Evolutionary conservation across 345 rosid genomes (phyloP), one percentile per base, ranked within the genome.

Genomic region (Rubroshorea leprosula): DNA sequence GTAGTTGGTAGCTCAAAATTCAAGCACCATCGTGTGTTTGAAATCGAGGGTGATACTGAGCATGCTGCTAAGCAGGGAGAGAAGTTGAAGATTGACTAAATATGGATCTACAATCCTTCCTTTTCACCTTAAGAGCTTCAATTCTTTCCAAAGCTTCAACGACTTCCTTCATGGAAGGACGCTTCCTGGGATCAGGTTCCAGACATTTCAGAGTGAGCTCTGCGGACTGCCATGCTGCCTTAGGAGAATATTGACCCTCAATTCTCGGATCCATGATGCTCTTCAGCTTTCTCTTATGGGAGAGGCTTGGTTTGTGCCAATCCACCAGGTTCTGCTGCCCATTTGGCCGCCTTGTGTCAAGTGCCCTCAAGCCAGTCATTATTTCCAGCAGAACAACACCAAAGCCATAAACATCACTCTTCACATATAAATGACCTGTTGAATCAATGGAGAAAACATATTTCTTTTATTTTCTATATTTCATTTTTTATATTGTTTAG

Each of bases 381-480:
- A 80, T 9, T 61, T 85, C 89, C 0, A 85, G 78, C 57, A 85
- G 70, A 65, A 85, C 83, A 19, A 83, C 93, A 0, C 89, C 89
- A 9, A 83, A 83, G 13, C 89, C 82, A 13, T 78, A 85, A 24
- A 85, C 89, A 62, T 85, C 93, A 24, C 93, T 85, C 68, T 80
- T 80, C 54, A 85, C 86, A 5, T 79, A 83, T 21, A 85, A 55
- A 70, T 83, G 86, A 38, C 87, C 87, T 80, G 71, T 51, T 48
- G 14, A 25, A 56, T 27, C 38, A 54, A 15, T 1, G 41, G 20
- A 55, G 43, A n/a, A 5, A 14, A 27, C 16, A 45, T 44, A 39
- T 47, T 51, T 61, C 51, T 27, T 12, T 4, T 1, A 6, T 24
- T 18, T 2, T 5, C 51, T 18, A 48, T 2, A 0, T 12, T 45